phyloP scores from a whole-genome alignment of 2,329 filamentous ascomycete species.

The Phyllosticta citribraziliensis region DNA sequence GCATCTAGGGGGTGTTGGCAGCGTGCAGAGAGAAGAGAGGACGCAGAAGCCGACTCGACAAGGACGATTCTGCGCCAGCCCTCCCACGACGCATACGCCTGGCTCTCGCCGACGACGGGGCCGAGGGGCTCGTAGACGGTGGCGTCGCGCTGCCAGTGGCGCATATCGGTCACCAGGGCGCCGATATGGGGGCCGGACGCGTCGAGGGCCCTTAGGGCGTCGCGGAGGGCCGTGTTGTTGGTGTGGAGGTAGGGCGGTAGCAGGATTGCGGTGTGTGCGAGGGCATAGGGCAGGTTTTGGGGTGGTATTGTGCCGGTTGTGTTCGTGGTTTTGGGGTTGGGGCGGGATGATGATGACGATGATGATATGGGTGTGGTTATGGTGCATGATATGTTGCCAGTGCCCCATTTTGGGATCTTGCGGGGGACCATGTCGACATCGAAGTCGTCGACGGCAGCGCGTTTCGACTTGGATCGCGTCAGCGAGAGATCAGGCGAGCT shows the following conservation, averaged over 20 bases:
- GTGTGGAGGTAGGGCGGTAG: not conserved
- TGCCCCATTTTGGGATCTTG: slow-evolving; percentile 4
- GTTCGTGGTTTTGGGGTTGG: not conserved
- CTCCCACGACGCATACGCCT: not conserved
- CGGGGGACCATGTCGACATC: slow-evolving; percentile 1
- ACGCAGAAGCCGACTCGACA: not conserved
- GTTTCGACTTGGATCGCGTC: not conserved
- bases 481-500: not conserved
- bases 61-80: not conserved
- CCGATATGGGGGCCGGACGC: not conserved
- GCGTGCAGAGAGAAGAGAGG: too few relatives aligned
- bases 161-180: not conserved
- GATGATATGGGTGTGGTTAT: slow-evolving; percentile 11
- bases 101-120: slow-evolving; percentile 1
- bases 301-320: slow-evolving; percentile 14
- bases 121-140: not conserved
- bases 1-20: too few relatives aligned
- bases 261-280: not conserved
- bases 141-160: not conserved
- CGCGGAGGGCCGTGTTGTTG: not conserved
- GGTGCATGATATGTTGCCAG: slow-evolving; percentile 1
- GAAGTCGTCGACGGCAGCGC: not conserved
- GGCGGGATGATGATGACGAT: slow-evolving; percentile 3
- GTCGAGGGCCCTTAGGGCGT: not conserved
- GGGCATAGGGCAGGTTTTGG: not conserved